Conservation (phyloP, 2,329 filamentous ascomycete genomes). For the Emergomyces orientalis region DNA sequence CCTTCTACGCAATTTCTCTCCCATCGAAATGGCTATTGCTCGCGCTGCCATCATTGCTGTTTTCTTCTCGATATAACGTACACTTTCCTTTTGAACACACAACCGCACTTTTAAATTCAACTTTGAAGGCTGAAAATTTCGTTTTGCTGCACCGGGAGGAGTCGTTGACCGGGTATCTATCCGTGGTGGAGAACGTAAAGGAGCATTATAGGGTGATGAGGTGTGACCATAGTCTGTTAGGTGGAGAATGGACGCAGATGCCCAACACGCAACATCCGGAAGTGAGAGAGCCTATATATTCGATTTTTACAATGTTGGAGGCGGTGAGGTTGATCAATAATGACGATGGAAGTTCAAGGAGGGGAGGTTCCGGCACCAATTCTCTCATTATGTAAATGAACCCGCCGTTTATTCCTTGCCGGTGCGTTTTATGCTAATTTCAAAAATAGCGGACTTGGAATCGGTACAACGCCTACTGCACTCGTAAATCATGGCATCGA, state of each 20-base stretch:
- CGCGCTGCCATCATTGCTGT: conserved; percentile 57
- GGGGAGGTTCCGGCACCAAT: conserved; percentile 56
- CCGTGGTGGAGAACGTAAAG: conserved; percentile 67
- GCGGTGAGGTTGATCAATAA: conserved; percentile 71
- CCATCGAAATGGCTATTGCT: conserved; percentile 60
- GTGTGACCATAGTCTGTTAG: conserved; percentile 88
- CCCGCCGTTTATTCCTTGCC: not conserved
- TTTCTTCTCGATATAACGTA: conserved; percentile 59
- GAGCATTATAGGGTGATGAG: conserved; percentile 71
- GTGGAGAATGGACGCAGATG: conserved; percentile 72
- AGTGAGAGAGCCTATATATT: conserved; percentile 79
- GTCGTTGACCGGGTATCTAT: conserved; percentile 84
- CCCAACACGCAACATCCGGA: conserved; percentile 42
- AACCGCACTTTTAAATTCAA: conserved; percentile 55
- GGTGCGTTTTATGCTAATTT: conserved; percentile 17
- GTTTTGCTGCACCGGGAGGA: conserved; percentile 71
- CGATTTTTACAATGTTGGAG: conserved; percentile 92
- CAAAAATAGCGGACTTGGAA: conserved; percentile 63
- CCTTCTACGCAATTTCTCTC: conserved; percentile 54
- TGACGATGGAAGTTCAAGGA: conserved; percentile 27
- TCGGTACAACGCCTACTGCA: conserved; percentile 82
- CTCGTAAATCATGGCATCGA: conserved; percentile 79
- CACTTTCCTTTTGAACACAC: conserved; percentile 58
- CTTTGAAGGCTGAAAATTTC: conserved; percentile 58
- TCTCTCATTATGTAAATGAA: conserved; percentile 71